These are phyloP conservation scores for Vachellia pachyceras DNA, from an alignment of 306 rosid genomes.

Conservation along the genomic window DNA sequence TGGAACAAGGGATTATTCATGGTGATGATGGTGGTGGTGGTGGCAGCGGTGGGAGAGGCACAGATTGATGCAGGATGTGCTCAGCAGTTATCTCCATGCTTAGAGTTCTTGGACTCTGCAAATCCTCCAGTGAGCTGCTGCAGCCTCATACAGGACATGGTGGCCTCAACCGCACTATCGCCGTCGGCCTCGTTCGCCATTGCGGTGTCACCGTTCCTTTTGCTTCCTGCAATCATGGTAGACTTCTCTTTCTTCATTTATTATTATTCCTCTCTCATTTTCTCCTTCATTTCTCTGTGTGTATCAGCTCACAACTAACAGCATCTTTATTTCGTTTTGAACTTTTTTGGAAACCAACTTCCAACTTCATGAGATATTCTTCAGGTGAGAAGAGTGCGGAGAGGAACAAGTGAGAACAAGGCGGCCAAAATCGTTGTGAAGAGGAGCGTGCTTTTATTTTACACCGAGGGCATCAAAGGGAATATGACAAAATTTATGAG, in stretches of 20 bases:
- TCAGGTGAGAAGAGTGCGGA: no score
- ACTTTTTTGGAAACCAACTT: not conserved
- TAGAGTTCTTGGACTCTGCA: constrained; percentile 25
- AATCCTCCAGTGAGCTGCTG: constrained; percentile 62
- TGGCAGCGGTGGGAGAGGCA: constrained; percentile 18
- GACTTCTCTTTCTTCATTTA: no score
- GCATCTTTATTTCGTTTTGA: not conserved
- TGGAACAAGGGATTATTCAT: no score
- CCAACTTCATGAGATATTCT: no score
- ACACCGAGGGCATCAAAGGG: no score
- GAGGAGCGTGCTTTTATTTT: no score
- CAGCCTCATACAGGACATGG: constrained; percentile 44
- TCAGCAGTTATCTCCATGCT: constrained; percentile 30
- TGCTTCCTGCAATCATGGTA: not conserved
- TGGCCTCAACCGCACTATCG: constrained; percentile 31
- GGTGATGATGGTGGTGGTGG: no score
- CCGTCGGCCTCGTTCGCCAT: constrained; percentile 38
- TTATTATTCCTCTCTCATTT: no score
- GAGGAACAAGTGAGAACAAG: no score
- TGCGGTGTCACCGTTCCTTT: constrained; percentile 46
- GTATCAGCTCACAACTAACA: not conserved
- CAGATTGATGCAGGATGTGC: not conserved
- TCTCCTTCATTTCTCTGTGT: no score
- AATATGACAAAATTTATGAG: no score
- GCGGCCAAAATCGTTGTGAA: no score